Base-by-base conservation (phyloP, 495 filamentous ascomycete genomes). In the Neurospora sp. region DNA sequence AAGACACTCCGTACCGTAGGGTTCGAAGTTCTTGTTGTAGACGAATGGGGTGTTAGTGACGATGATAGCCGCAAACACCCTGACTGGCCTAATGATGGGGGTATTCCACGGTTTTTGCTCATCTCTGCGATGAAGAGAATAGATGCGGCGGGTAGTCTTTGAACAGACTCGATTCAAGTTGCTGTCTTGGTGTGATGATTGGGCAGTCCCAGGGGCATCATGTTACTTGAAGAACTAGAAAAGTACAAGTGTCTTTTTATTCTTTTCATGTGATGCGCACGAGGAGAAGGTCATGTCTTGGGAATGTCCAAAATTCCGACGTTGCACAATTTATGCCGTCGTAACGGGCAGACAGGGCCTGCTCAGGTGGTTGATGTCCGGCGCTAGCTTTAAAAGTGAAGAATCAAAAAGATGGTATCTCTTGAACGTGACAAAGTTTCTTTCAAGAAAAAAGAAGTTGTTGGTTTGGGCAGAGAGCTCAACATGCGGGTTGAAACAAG, bases 21-120 rank as follows among this genome's bases (percentile, higher is more conserved):
- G 1, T 66, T 66, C 12, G 54, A 66, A 18, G 54, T 66, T 18
- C 27, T 37, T 35, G 40, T 18, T 2, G 37, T 71, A 1, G 70
- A 71, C 11, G 70, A 71, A 48, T 71, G 70, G 70, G 54, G 54
- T 35, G 54, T 35, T 18, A 66, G 54, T 38, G 46, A 66, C 11
- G 44, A 72, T 2, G 71, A 38, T 3, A 69, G 35, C 46, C 46
- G 46, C 31, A 72, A 69, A 12, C 44, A 72, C 18, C 23, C 39
- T 5, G 46, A 72, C 71, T 72, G 71, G 71, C 71, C 46, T 27
- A 72, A 69, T 23, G 71, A 72, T n/a, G 38, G 42, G 27, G 27
- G 44, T 4, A 37, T 69, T 8, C 46, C 71, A 37, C 46, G 44
- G 16, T 69, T 72, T 37, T 8, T 72, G 71, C 31, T 66, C 14